phyloP scores from a whole-genome alignment of 768 basidiomycete genomes.

The Naganishia antarctica region DNA sequence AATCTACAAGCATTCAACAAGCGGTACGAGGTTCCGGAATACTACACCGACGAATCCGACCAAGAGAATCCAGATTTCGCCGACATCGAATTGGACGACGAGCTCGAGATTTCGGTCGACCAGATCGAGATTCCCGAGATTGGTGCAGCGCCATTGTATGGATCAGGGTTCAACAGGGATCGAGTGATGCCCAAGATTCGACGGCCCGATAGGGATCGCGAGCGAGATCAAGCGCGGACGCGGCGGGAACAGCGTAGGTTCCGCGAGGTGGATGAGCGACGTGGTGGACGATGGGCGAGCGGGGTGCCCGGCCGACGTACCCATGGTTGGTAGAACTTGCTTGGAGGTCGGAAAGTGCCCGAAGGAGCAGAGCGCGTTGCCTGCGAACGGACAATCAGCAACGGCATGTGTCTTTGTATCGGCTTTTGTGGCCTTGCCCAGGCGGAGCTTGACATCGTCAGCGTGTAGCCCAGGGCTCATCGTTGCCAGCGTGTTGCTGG shows the following conservation, averaged over 20 bases:
- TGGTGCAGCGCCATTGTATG: not conserved
- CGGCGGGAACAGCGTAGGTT: not conserved
- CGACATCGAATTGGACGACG: not conserved
- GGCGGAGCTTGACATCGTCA: too few species aligned
- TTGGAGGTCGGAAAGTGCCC: too few species aligned
- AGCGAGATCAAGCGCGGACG: not conserved
- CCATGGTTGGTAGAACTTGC: not conserved
- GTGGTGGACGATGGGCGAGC: not conserved
- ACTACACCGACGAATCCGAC: not conserved
- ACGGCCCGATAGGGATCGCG: not conserved
- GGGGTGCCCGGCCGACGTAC: not conserved
- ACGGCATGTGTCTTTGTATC: too few species aligned
- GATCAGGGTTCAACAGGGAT: constrained; percentile 9
- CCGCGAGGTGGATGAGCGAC: not conserved
- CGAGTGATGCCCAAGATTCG: constrained; percentile 13
- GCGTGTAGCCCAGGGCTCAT: too few species aligned
- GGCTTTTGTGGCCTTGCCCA: too few species aligned
- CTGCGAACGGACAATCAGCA: too few species aligned
- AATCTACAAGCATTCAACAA: not conserved
- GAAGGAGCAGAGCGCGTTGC: too few species aligned
- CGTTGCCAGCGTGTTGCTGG: too few species aligned
- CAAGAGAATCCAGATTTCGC: constrained; percentile 10
- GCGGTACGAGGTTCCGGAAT: not conserved
- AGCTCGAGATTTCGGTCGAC: not conserved
- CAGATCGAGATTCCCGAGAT: not conserved